phyloP scores from a whole-genome alignment of 495 filamentous ascomycete species.

The Collariella sp. region DNA sequence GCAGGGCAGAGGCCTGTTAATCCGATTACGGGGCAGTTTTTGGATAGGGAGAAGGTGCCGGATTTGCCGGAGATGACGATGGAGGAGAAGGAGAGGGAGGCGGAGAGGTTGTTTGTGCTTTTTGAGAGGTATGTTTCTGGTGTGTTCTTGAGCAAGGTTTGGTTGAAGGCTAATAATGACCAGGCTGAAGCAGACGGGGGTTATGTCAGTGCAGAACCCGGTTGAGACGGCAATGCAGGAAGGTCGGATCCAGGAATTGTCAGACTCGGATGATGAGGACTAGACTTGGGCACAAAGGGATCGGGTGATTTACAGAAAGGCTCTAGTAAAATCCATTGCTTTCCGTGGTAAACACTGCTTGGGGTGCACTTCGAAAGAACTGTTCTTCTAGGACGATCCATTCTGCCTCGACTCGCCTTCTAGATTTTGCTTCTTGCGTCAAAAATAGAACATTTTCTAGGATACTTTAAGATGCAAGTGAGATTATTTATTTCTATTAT shows the following conservation, averaged over 20 bases:
- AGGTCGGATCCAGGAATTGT: slow-evolving; percentile 71
- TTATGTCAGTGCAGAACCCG: slow-evolving; percentile 80
- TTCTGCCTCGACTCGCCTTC: too few species aligned
- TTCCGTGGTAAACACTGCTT: too few species aligned
- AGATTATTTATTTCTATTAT: too few species aligned
- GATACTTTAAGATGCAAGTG: too few species aligned
- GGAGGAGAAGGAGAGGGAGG: slow-evolving; percentile 88
- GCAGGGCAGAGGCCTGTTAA: slow-evolving; percentile 46
- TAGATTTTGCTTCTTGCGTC: too few species aligned
- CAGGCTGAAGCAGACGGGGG: slow-evolving; percentile 73
- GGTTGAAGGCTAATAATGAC: slow-evolving; percentile 4
- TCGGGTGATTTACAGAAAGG: too few species aligned
- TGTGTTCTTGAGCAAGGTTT: background rate
- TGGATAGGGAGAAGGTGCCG: slow-evolving; percentile 55
- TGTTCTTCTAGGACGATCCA: too few species aligned
- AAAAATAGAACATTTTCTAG: too few species aligned
- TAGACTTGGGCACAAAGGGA: background rate
- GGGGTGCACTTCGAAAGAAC: too few species aligned
- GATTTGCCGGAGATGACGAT: slow-evolving; percentile 66
- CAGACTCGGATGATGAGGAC: slow-evolving; percentile 32
- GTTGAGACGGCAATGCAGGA: slow-evolving; percentile 64
- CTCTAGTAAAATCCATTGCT: too few species aligned
- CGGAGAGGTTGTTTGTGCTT: slow-evolving; percentile 84
- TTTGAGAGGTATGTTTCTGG: slow-evolving; percentile 67
- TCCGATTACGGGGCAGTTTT: slow-evolving; percentile 81